A percentile compares a stretch with the other conserved stretches of the same genome.
phyloP scores from a whole-genome alignment of 257 asterid species.

The Solanum pimpinellifolium region DNA sequence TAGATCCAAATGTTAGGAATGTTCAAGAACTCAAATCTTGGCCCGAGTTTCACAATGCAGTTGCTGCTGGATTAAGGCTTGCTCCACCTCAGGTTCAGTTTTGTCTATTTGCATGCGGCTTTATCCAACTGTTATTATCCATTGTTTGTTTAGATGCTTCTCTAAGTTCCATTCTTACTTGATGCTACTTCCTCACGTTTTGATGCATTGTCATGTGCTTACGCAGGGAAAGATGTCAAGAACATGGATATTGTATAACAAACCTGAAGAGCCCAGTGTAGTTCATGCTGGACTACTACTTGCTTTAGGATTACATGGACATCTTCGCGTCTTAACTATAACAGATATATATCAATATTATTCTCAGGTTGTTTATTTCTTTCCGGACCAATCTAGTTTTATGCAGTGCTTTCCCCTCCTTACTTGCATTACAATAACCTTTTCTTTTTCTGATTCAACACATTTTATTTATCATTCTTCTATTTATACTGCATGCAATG shows the following conservation, averaged over 20 bases:
- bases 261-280: slow-evolving; percentile 91
- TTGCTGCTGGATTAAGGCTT: slow-evolving; percentile 92
- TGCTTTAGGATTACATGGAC: slow-evolving; percentile 96
- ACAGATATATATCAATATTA: slow-evolving; percentile 80
- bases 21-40: too few relatives aligned
- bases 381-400: background rate
- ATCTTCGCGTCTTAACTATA: slow-evolving; percentile 66
- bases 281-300: slow-evolving; percentile 95
- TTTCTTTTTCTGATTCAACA: background rate
- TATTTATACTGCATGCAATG: background rate
- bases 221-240: slow-evolving; percentile 90
- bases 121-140: background rate
- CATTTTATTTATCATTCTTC: background rate
- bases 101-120: background rate
- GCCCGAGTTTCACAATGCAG: slow-evolving; percentile 40
- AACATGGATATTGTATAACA: slow-evolving; percentile 91
- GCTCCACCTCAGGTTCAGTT: slow-evolving; percentile 81
- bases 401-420: background rate
- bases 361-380: slow-evolving; percentile 49
- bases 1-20: too few relatives aligned
- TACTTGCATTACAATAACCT: background rate
- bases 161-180: background rate
- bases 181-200: background rate
- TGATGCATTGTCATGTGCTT: background rate
- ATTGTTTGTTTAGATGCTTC: background rate